These are phyloP conservation scores for Phytomonas sp. DNA, from an alignment of 208 protist genomes.

Conservation along the genomic window DNA sequence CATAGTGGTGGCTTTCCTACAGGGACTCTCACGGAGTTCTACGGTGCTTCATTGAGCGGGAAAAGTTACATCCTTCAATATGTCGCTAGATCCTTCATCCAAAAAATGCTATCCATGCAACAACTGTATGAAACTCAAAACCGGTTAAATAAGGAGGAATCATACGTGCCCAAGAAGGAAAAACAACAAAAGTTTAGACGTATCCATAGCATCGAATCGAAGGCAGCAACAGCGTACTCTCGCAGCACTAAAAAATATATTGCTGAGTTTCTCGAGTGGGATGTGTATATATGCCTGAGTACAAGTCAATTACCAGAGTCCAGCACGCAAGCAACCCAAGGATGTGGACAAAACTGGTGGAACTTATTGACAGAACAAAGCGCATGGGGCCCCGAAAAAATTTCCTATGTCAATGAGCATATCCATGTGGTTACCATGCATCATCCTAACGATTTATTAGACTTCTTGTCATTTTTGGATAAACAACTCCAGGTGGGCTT, in stretches of 20 bases:
- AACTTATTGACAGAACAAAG: not conserved
- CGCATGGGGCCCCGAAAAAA: not conserved
- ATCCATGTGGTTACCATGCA: slow-evolving; percentile 19
- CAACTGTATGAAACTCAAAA: not conserved
- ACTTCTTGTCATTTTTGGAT: slow-evolving; percentile 15
- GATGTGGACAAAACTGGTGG: not conserved
- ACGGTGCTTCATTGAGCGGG: slow-evolving; percentile 25
- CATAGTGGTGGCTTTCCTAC: slow-evolving; percentile 15
- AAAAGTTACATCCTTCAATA: slow-evolving; percentile 26
- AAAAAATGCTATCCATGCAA: slow-evolving; percentile 17
- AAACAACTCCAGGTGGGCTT: not conserved
- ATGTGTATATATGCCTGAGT: slow-evolving; percentile 19
- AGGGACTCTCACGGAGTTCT: slow-evolving; percentile 30
- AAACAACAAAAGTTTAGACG: not conserved
- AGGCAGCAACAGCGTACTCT: not conserved
- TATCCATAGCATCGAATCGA: not conserved
- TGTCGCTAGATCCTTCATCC: slow-evolving; percentile 11
- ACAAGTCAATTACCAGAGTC: not conserved
- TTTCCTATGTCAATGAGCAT: slow-evolving; percentile 17
- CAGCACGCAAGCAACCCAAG: not conserved
- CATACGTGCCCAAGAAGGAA: not conserved
- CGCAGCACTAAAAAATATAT: not conserved
- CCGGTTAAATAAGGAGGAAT: not conserved
- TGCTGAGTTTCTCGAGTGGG: slow-evolving; percentile 14
- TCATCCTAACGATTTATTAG: slow-evolving; percentile 30